Evolutionary conservation across 345 rosid species (phyloP).

Genomic region (Euphorbia tirucalli): DNA sequence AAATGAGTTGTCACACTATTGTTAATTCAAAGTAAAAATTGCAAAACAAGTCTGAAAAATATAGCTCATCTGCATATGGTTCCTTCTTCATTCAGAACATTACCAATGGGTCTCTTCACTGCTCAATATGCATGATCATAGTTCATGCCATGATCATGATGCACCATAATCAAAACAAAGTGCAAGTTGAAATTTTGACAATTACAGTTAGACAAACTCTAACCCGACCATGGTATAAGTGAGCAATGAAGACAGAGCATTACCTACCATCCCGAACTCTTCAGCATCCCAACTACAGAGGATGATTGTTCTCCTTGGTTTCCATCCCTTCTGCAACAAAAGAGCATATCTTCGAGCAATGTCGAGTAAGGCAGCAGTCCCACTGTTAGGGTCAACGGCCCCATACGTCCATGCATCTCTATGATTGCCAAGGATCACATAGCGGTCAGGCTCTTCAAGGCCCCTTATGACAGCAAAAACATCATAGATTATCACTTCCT

Average conservation of each 20-base stretch:
- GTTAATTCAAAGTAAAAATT: not conserved
- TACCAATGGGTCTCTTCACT: not conserved
- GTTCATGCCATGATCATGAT: not conserved
- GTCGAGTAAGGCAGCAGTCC: slow-evolving; percentile 92
- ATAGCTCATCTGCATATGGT: not conserved
- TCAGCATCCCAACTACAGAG: slow-evolving; percentile 98
- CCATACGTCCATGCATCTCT: slow-evolving; percentile 99
- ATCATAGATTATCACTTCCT: slow-evolving; percentile 54
- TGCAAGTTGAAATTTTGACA: not conserved
- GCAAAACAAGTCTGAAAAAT: not conserved
- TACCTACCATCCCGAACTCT: slow-evolving; percentile 97
- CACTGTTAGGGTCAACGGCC: slow-evolving; percentile 98
- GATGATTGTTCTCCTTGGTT: slow-evolving; percentile 78
- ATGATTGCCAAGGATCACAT: slow-evolving; percentile 82
- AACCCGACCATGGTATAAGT: not conserved
- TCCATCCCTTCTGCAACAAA: slow-evolving; percentile 74
- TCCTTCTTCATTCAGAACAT: not conserved
- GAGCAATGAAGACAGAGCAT: slow-evolving; percentile 19
- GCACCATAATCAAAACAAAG: not conserved
- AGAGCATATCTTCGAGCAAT: slow-evolving; percentile 67
- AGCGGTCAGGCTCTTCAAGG: slow-evolving; percentile 73
- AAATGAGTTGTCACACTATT: not conserved
- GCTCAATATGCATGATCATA: not conserved
- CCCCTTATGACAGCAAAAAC: slow-evolving; percentile 74
- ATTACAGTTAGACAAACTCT: too few relatives aligned